These are phyloP conservation scores for Tetrapyrgos nigripes DNA, from an alignment of 1,284 basidiomycete genomes.

Conservation along the genomic window DNA sequence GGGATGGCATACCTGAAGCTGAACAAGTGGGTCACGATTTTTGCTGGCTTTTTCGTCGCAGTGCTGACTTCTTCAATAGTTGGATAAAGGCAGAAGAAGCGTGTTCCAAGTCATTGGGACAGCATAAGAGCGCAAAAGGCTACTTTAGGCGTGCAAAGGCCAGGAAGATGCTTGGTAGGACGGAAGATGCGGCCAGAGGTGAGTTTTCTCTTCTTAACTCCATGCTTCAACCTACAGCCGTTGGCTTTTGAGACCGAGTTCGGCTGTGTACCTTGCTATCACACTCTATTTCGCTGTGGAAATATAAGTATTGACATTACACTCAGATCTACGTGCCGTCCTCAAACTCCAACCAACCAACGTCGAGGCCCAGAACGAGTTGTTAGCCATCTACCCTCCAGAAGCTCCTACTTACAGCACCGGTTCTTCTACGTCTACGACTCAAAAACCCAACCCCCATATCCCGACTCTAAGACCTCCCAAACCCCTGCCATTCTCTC, in stretches of 20 bases:
- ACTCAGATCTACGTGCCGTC: slow-evolving; percentile 66
- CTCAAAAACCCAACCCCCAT: not conserved
- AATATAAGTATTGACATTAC: no score
- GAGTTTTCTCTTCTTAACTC: no score
- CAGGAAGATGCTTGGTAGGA: slow-evolving; percentile 58
- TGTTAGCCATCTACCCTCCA: slow-evolving; percentile 48
- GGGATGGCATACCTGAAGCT: slow-evolving; percentile 74
- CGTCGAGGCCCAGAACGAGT: slow-evolving; percentile 60
- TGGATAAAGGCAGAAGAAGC: slow-evolving; percentile 74
- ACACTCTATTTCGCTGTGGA: no score
- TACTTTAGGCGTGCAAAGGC: slow-evolving; percentile 71
- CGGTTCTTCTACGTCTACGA: slow-evolving; percentile 25
- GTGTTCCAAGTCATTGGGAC: slow-evolving; percentile 63
- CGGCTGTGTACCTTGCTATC: not conserved
- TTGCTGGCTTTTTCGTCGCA: not conserved
- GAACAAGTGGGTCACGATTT: slow-evolving; percentile 52
- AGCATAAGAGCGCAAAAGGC: slow-evolving; percentile 71
- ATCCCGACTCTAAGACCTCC: slow-evolving; percentile 30
- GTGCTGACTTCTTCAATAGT: slow-evolving; percentile 38
- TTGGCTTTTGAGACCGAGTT: no score
- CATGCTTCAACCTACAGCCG: not conserved
- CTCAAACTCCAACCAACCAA: slow-evolving; percentile 66
- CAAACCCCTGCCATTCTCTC: slow-evolving; percentile 56
- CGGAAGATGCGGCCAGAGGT: slow-evolving; percentile 71
- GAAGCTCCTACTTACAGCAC: not conserved